Evolutionary conservation across 371 early-diverging fungal genomes (phyloP).

Genomic region (Mortierella sp.): DNA sequence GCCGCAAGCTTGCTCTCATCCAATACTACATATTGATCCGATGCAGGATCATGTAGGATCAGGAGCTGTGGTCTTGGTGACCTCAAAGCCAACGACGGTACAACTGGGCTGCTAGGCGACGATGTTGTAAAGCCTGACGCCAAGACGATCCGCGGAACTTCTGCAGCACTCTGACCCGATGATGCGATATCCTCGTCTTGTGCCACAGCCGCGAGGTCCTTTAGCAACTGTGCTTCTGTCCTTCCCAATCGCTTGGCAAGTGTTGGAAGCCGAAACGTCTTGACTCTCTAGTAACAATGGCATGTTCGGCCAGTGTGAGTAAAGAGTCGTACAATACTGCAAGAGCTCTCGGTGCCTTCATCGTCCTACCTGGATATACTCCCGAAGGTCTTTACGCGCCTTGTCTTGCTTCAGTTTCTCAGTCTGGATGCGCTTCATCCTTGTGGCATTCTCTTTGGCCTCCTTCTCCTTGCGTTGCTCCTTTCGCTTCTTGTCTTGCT

Average conservation of each 20-base stretch:
- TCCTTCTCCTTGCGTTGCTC: conserved; percentile 33
- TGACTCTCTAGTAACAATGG: conserved; percentile 24
- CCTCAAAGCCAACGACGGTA: background rate
- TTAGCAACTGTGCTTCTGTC: conserved; percentile 34
- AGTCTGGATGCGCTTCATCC: conserved; percentile 9
- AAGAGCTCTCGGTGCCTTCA: too few relatives aligned
- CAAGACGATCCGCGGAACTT: conserved; percentile 13
- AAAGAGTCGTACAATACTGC: background rate
- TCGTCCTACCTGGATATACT: conserved; percentile 32
- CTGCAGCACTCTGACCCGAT: background rate
- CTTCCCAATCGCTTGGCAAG: conserved; percentile 31
- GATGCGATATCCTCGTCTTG: conserved; percentile 13
- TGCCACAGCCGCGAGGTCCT: conserved; percentile 32
- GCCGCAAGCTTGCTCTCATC: conserved; percentile 16
- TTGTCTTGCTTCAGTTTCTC: conserved; percentile 34
- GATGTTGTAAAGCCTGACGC: conserved; percentile 12
- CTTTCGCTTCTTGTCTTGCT: conserved; percentile 38
- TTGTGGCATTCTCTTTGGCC: conserved; percentile 24
- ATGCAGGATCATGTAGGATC: conserved; percentile 20
- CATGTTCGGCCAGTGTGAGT: background rate
- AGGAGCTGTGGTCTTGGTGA: conserved; percentile 16
- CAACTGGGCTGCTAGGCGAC: conserved; percentile 1
- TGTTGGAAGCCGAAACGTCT: conserved; percentile 24
- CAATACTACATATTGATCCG: conserved; percentile 35
- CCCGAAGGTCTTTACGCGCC: conserved; percentile 31